Conservation (phyloP, 208 protist species). For the Leptomonas pyrrhocoris region DNA sequence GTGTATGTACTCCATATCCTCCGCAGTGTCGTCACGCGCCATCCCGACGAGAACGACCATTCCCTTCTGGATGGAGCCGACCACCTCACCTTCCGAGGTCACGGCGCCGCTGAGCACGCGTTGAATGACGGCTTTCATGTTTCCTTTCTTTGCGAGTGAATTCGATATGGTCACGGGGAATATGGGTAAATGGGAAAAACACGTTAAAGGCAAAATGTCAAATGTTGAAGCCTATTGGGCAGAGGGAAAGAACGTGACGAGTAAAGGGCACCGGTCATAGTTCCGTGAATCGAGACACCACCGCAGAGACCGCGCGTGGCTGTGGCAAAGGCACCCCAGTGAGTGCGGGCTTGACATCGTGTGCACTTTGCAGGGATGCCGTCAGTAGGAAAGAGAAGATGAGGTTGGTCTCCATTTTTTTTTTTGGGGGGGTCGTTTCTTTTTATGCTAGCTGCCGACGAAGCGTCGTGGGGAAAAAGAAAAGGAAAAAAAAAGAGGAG, state of each 20-base stretch:
- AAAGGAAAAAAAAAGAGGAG: background rate
- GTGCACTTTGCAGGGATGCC: no score
- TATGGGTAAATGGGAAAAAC: background rate
- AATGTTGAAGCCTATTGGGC: no score
- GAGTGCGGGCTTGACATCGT: no score
- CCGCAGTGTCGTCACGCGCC: constrained; percentile 59
- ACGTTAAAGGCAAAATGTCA: background rate
- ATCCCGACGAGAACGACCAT: constrained; percentile 89
- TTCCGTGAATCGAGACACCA: no score
- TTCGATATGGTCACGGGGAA: background rate
- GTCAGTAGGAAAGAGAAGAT: no score
- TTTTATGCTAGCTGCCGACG: background rate
- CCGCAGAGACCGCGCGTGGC: no score
- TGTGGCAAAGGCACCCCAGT: no score
- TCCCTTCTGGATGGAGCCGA: constrained; percentile 78
- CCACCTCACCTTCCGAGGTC: constrained; percentile 64
- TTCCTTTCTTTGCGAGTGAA: background rate
- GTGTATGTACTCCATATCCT: constrained; percentile 82
- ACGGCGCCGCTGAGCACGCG: constrained; percentile 73
- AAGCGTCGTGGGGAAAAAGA: background rate
- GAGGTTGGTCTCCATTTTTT: no score
- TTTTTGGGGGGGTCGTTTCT: background rate
- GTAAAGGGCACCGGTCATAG: no score
- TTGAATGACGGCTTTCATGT: constrained; percentile 91
- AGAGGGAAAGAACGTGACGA: no score